Percentiles rank a stretch among this genome's conserved stretches.
These are phyloP conservation scores for Fusarium sp. DNA, from an alignment of 2,329 filamentous ascomycete species.

Conservation along the genomic window DNA sequence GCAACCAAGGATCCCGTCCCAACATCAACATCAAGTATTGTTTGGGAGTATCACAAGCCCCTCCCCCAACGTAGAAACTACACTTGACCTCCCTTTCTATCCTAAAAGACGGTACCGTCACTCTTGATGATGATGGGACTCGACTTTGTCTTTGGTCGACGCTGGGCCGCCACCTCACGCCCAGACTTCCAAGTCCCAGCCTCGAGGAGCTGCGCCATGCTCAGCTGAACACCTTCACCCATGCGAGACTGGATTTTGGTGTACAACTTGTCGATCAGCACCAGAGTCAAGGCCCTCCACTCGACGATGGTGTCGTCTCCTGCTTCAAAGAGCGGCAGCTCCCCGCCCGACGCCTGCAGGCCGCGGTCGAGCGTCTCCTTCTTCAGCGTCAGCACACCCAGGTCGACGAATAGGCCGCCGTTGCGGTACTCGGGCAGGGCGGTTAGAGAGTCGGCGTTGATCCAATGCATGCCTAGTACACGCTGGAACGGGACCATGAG, in stretches of 20 bases:
- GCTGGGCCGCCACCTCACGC: conserved; percentile 82
- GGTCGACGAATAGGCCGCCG: conserved; percentile 74
- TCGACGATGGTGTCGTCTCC: conserved; percentile 69
- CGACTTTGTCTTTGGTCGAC: conserved; percentile 81
- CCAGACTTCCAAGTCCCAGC: conserved; percentile 73
- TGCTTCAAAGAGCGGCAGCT: conserved; percentile 62
- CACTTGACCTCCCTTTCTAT: neutral
- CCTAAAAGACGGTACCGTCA: conserved; percentile 26
- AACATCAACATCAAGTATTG: neutral
- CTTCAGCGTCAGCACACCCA: conserved; percentile 64
- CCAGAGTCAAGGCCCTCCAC: conserved; percentile 69
- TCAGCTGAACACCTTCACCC: conserved; percentile 43
- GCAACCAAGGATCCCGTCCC: neutral
- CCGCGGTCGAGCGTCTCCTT: conserved; percentile 55
- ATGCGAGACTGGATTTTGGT: conserved; percentile 52
- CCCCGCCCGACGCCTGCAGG: conserved; percentile 53
- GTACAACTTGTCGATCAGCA: conserved; percentile 63
- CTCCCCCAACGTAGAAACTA: neutral
- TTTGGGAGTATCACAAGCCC: neutral
- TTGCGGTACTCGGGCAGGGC: conserved; percentile 79
- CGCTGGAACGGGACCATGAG: conserved; percentile 73
- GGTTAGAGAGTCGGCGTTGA: conserved; percentile 67
- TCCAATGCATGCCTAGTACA: conserved; percentile 62
- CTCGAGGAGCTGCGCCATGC: conserved; percentile 62
- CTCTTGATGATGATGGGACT: conserved; percentile 73